Base-by-base conservation (phyloP, 805 yeast genomes). In the Yamadazyma ubonensis region DNA sequence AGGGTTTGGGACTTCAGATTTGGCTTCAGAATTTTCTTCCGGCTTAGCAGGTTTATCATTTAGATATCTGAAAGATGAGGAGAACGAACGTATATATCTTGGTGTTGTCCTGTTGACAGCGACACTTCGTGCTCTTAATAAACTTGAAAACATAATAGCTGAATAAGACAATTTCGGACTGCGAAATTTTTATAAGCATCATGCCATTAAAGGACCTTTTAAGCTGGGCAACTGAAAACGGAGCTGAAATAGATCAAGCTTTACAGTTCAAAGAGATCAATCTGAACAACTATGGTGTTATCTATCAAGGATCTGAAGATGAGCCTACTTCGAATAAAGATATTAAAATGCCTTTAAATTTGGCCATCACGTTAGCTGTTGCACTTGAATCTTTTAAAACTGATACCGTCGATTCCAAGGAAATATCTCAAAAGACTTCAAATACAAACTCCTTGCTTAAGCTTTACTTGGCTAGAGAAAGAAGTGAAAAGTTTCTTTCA, bases 401-500 rank as follows among this genome's bases (percentile, higher is more conserved):
- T 6, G 47, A 42, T 7, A 25, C 33, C 12, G 42, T 23, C 12
- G 44, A 37, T 11, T 44, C 42, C 21, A 12, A 33, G 21, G 41
- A 25, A 4, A 40, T 52, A 9, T 6, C 48, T 12, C 29, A 33
- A 8, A 45, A 50, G 18, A 48, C 58, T 1, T 31, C 44, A 5
- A 57, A 56, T 27, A 44, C 53, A 18, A 69, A 69, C 41, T 41
- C 61, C 2, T 41, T 65, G n/a, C 46, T 64, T 29, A 69, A 69
- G 49, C 43, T 69, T 22, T 66, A 43, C 38, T 55, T 69, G 52
- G 57, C 65, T 29, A 44, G 57, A 15, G 70, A 59, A 39, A 47
- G 64, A 27, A 42, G 53, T 5, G 12, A 30, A 10, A 27, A n/a
- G 7, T 36, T 29, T 9, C 26, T 51, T 3, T 15, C 23, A n/a